Evolutionary conservation across 2,329 filamentous ascomycete genomes (phyloP), one percentile per base, ranked within the genome.

Genomic region (Colletotrichum sublineola): DNA sequence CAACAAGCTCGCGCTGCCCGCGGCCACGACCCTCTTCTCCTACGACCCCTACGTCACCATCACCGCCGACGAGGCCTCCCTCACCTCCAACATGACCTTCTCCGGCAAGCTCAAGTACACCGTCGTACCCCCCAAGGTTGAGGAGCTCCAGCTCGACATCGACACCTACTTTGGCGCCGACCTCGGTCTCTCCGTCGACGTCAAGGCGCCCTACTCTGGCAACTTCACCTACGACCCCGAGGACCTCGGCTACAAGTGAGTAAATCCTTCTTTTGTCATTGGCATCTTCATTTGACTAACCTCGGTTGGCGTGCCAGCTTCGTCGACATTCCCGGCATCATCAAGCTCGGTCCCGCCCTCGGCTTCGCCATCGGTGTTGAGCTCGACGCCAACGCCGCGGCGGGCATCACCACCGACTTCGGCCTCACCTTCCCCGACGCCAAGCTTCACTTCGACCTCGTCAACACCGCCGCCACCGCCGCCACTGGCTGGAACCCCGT

Each of bases 401-500:
- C 76, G 5, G 64, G 63, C 31, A 69, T 77, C 44, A 69, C 66
- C 36, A 74, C 74, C n/a, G 71, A 69, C 50, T 65, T 76, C 50
- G 76, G 76, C 44, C 71, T 75, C 24, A 71, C 66, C 62, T 65
- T 77, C 60, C 50, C 67, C 8, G 75, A 74, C 62, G 77, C 75
- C 44, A 75, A 74, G 3, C 76, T 81, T 9, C 77, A 78, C 53
- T 74, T 77, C 14, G 76, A 76, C 64, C 75, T 81, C 58, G 78
- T 79, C 38, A 77, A 82, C 65, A 71, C 67, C 3, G 76, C 76
- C 1, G 66, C 76, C 14, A 78, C 77, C 11, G 70, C 61, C 15
- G 69, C 80, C 15, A 71, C 75, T 1, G 63, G 72, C 53, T 76
- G 36, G 73, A 75, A 82, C 53, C 80, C 80, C 0, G 75, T 82